Conservation (phyloP, 768 basidiomycete genomes). For the Boletellus ananas region DNA sequence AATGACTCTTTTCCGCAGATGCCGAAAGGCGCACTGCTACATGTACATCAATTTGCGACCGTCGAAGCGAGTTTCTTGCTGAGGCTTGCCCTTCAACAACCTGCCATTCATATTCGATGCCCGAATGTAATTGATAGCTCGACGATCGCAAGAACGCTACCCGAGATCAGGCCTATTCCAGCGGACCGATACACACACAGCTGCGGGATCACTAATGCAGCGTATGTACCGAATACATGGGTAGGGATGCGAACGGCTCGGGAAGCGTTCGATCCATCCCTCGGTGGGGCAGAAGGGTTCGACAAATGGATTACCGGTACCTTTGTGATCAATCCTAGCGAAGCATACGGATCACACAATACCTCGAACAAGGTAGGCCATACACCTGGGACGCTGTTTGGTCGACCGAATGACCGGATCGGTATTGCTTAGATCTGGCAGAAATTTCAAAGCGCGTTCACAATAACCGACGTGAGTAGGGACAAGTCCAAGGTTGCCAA, state of each 20-base stretch:
- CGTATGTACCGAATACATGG: constrained; percentile 33
- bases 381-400: background rate
- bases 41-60: constrained; percentile 42
- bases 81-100: constrained; percentile 35
- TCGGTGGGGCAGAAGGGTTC: constrained; percentile 40
- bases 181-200: constrained; percentile 16
- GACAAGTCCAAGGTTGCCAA: background rate
- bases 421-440: constrained; percentile 16
- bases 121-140: constrained; percentile 17
- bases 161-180: constrained; percentile 37
- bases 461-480: constrained; percentile 19
- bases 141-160: constrained; percentile 27
- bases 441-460: constrained; percentile 21
- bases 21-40: constrained; percentile 47
- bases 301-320: constrained; percentile 39
- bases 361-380: constrained; percentile 36
- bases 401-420: background rate
- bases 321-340: constrained; percentile 40
- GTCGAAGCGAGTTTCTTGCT: constrained; percentile 36
- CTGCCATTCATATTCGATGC: constrained; percentile 37
- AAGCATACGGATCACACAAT: constrained; percentile 43
- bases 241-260: constrained; percentile 35
- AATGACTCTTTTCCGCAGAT: constrained; percentile 26
- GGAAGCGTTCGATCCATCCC: constrained; percentile 28
- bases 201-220: constrained; percentile 25